A percentile compares a stretch with the other conserved stretches of the same genome.
phyloP scores from a whole-genome alignment of 2,329 filamentous ascomycete genomes.

The Aspergillus novofumigatus region DNA sequence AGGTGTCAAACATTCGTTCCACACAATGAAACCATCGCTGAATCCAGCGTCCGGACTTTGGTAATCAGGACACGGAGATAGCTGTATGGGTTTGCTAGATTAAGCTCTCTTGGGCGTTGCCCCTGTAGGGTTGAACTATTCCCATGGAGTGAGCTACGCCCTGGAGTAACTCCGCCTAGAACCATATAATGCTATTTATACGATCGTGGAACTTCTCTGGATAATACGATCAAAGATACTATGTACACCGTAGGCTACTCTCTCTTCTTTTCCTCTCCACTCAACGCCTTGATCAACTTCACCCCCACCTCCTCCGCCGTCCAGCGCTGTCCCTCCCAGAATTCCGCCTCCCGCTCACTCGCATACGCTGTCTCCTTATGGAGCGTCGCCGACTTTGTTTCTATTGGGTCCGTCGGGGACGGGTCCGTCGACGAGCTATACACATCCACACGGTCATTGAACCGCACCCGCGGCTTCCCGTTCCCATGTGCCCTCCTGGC shows the following conservation, averaged over 20 bases:
- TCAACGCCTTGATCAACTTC: slow-evolving; percentile 47
- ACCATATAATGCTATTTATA: neutral
- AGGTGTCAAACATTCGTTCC: too few relatives aligned
- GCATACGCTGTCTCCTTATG: slow-evolving; percentile 22
- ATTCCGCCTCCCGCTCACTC: slow-evolving; percentile 44
- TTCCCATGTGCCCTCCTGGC: slow-evolving; percentile 4
- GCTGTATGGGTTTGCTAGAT: neutral
- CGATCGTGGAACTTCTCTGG: too few relatives aligned
- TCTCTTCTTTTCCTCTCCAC: slow-evolving; percentile 19
- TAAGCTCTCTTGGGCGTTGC: slow-evolving; percentile 16
- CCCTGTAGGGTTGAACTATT: slow-evolving; percentile 23
- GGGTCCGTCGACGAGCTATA: slow-evolving; percentile 15
- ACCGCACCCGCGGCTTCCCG: slow-evolving; percentile 27
- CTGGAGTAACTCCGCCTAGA: slow-evolving; percentile 6
- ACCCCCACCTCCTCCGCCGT: slow-evolving; percentile 51
- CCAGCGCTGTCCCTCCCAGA: slow-evolving; percentile 51
- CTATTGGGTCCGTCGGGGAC: slow-evolving; percentile 11
- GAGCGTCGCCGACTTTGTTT: slow-evolving; percentile 24
- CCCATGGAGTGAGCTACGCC: neutral
- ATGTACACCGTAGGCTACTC: slow-evolving; percentile 8
- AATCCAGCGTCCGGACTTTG: too few relatives aligned
- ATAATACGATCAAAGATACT: neutral
- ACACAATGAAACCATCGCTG: too few relatives aligned
- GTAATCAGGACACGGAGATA: too few relatives aligned
- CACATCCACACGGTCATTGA: slow-evolving; percentile 31